phyloP scores from a whole-genome alignment of 257 asterid species.

The Coffea eugenioides region DNA sequence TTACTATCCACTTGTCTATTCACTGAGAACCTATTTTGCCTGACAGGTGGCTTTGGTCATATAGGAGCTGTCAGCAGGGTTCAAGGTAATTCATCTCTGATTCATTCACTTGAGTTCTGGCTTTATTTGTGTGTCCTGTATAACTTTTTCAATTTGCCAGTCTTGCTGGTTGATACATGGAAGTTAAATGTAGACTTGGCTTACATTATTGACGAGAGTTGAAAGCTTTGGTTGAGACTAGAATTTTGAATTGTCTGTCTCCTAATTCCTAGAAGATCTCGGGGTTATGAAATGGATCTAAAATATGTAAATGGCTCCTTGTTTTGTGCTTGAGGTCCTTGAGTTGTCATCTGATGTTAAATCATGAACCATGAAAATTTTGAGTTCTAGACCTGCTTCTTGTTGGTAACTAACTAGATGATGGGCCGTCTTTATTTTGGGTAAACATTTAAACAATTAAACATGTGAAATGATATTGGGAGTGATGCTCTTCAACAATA shows the following conservation, averaged over 20 bases:
- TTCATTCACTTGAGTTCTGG: neutral
- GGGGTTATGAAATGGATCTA: neutral
- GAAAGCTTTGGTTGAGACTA: neutral
- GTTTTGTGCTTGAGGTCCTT: neutral
- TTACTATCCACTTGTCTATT: neutral
- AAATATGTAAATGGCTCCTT: neutral
- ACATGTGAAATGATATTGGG: neutral
- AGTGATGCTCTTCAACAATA: neutral
- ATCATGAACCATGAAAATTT: neutral
- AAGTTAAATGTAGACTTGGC: neutral
- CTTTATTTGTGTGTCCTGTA: neutral
- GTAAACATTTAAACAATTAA: neutral
- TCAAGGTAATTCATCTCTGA: slow-evolving; percentile 26
- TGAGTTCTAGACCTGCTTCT: neutral
- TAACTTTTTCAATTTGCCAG: neutral
- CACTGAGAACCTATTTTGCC: slow-evolving; percentile 16
- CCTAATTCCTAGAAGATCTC: neutral
- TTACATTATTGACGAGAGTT: neutral
- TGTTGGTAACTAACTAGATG: neutral
- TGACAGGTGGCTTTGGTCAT: slow-evolving; percentile 25
- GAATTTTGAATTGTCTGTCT: neutral
- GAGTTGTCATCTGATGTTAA: neutral
- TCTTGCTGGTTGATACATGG: neutral
- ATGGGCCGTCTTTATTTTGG: neutral
- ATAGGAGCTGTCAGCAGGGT: slow-evolving; percentile 27